Percentiles rank a stretch among this genome's conserved stretches.
phyloP scores from a whole-genome alignment of 371 early-diverging fungal genomes.

The Mortierella polycephala region DNA sequence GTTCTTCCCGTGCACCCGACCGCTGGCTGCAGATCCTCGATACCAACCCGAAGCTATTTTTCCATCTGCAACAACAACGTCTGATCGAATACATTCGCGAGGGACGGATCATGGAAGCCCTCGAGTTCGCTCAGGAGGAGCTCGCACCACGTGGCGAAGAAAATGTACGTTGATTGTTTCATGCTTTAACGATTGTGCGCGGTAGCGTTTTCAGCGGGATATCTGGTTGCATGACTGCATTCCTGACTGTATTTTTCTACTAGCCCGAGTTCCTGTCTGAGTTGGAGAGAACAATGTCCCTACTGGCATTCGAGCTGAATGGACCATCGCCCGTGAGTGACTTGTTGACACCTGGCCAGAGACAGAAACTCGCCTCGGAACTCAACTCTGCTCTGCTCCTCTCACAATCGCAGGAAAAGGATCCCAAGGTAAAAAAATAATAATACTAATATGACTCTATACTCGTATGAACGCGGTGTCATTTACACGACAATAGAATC shows the following conservation, averaged over 20 bases:
- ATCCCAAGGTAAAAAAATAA: conserved; percentile 72
- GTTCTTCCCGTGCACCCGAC: conserved; percentile 18
- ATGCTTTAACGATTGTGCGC: not conserved
- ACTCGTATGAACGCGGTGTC: no score
- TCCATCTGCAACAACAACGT: conserved; percentile 95
- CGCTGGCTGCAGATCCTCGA: conserved; percentile 82
- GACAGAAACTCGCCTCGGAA: conserved; percentile 94
- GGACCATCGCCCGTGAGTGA: conserved; percentile 79
- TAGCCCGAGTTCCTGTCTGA: conserved; percentile 94
- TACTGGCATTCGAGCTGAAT: conserved; percentile 90
- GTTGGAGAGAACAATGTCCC: conserved; percentile 94
- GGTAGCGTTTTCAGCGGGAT: no score
- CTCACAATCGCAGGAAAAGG: conserved; percentile 91
- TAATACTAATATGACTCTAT: no score
- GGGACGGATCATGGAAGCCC: conserved; percentile 82
- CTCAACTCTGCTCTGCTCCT: conserved; percentile 93
- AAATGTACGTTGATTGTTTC: conserved; percentile 61
- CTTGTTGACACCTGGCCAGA: conserved; percentile 85
- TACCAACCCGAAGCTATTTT: conserved; percentile 92
- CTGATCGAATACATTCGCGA: conserved; percentile 93
- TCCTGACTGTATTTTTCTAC: not conserved
- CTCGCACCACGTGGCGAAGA: conserved; percentile 96
- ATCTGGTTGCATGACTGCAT: not conserved
- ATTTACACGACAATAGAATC: not conserved
- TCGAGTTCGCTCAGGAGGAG: conserved; percentile 97